Evolutionary conservation across 2,329 filamentous ascomycete species (phyloP).

Genomic region (Drechslerella coelobrocha): DNA sequence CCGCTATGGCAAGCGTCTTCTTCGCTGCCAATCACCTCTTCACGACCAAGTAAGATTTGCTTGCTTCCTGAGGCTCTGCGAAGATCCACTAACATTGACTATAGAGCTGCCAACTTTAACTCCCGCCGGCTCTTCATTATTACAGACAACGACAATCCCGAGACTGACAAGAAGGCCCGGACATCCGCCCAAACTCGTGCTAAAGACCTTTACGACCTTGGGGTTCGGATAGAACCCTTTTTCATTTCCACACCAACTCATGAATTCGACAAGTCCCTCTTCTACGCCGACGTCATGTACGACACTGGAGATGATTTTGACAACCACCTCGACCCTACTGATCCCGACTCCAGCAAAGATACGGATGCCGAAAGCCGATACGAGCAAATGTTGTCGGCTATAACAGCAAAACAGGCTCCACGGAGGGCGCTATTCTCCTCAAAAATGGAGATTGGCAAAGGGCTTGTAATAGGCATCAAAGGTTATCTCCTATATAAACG

Average conservation of each 20-base stretch:
- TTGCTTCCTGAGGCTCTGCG: neutral
- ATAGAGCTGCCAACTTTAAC: conserved; percentile 81
- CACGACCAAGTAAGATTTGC: conserved; percentile 70
- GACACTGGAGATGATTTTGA: conserved; percentile 63
- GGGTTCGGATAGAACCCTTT: conserved; percentile 89
- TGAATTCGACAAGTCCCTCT: conserved; percentile 80
- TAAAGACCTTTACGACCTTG: conserved; percentile 92
- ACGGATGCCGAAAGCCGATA: conserved; percentile 64
- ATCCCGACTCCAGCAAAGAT: conserved; percentile 63
- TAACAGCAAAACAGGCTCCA: conserved; percentile 87
- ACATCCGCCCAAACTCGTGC: conserved; percentile 83
- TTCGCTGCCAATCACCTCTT: conserved; percentile 98
- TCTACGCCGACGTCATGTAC: conserved; percentile 97
- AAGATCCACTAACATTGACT: conserved; percentile 14
- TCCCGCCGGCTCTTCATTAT: conserved; percentile 94
- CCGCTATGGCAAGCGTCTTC: conserved; percentile 85
- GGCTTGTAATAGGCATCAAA: conserved; percentile 85
- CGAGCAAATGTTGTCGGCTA: conserved; percentile 72
- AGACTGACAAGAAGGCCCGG: conserved; percentile 74
- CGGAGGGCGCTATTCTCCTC: conserved; percentile 86
- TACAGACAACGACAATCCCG: conserved; percentile 90
- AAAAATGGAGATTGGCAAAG: conserved; percentile 86
- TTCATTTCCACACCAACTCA: conserved; percentile 75
- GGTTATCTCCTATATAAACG: conserved; percentile 88
- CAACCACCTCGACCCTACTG: conserved; percentile 45